Base-by-base conservation (phyloP, 2,329 filamentous ascomycete species). In the Diaporthe sp. region DNA sequence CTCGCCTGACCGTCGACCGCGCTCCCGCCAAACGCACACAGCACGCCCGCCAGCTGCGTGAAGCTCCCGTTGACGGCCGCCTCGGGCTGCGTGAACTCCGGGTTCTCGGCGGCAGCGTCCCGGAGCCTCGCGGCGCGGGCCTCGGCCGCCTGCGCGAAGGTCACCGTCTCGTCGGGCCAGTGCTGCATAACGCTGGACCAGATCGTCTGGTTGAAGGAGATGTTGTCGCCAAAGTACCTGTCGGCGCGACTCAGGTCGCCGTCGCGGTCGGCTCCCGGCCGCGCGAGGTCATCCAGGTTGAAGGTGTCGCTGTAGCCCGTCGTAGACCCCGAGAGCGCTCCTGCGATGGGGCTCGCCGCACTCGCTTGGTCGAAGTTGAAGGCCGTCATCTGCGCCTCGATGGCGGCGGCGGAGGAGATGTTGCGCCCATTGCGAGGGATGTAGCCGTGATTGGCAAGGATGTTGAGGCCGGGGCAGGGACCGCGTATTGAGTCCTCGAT, bases 381-480 rank as follows among this genome's bases (percentile, higher is more conserved):
- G 55, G 78, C 73, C 7, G 77, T 74, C 1, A 67, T 61, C 31
- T 81, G 78, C 4, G 79, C 81, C 10, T 77, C 62, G 15, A 76
- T 75, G 13, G 83, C 76, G 22, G 77, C 81, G 7, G 77, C 72
- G 28, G 82, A 73, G 4, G 77, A 81, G 61, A 83, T 78, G 71
- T 82, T 80, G 37, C 76, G 79, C 37, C 83, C 82, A 28, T 81
- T 77, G 17, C 81, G 79, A 37, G 78, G 79, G 19, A 84, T 78
- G 67, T 84, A 85, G 3, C 83, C 83, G 70, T 85, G 83, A 72
- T 85, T 85, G 15, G 83, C 83, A 17, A 85, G 73, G 0, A 80
- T 80, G 62, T 85, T 84, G 31, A 85, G 79, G 4, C 81, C 83
- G 0, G 84, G 83, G 49, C 84, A 85, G 28, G 79, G 80, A 7